A percentile compares a stretch with the other conserved stretches of the same genome.
Evolutionary conservation across 805 yeast species (phyloP).

Genomic region (Huiozyma sinensis): DNA sequence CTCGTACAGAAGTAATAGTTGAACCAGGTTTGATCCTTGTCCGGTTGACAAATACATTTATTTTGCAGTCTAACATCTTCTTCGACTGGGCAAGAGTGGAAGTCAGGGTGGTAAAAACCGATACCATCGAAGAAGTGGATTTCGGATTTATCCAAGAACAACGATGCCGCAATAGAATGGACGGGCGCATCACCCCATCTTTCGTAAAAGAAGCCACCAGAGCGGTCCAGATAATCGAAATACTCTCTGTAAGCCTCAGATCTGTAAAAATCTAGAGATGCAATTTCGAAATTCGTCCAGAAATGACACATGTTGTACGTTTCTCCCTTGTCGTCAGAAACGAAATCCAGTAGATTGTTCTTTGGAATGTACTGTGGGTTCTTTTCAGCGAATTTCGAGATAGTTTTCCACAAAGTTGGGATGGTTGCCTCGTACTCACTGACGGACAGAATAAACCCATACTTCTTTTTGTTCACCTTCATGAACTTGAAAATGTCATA

Average conservation of each 20-base stretch:
- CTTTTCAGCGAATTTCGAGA: conserved; percentile 36
- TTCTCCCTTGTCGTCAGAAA: conserved; percentile 52
- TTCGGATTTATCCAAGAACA: conserved; percentile 44
- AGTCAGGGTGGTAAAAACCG: conserved; percentile 68
- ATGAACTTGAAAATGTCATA: conserved; percentile 53
- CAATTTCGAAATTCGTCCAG: conserved; percentile 75
- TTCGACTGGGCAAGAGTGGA: conserved; percentile 51
- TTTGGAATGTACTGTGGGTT: conserved; percentile 33
- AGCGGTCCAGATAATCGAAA: conserved; percentile 49
- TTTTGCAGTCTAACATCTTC: conserved; percentile 42
- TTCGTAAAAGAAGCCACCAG: conserved; percentile 77
- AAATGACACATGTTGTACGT: conserved; percentile 68
- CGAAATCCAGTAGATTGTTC: conserved; percentile 50
- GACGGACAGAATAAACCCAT: conserved; percentile 59
- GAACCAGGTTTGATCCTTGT: conserved; percentile 57
- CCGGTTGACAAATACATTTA: conserved; percentile 53
- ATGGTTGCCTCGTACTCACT: conserved; percentile 56
- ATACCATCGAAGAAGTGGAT: conserved; percentile 64
- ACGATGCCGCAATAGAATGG: conserved; percentile 67
- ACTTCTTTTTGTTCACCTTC: conserved; percentile 43
- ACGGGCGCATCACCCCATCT: conserved; percentile 94
- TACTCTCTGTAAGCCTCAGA: conserved; percentile 44
- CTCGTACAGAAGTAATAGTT: conserved; percentile 59
- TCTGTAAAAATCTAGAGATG: conserved; percentile 60
- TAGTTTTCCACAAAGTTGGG: conserved; percentile 50